Evolutionary conservation across 2,329 filamentous ascomycete species (phyloP).

Genomic region (Colletotrichum musicola): DNA sequence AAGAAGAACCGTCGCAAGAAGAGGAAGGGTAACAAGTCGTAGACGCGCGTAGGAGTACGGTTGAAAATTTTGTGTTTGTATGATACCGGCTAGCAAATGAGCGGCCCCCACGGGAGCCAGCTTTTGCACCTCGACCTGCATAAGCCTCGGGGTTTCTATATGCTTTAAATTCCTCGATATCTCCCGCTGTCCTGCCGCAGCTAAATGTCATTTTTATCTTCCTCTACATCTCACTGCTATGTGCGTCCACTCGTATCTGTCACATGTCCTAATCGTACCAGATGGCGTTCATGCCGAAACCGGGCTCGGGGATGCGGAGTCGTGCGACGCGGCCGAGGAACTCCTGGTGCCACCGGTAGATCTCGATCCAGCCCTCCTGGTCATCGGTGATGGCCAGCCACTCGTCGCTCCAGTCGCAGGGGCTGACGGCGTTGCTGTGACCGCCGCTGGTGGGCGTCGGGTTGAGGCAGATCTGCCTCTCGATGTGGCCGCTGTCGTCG

Average conservation of each 20-base stretch:
- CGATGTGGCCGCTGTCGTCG: constrained; percentile 75
- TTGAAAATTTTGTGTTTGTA: constrained; percentile 15
- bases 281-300: constrained; percentile 96
- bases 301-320: constrained; percentile 84
- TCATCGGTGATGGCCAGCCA: constrained; percentile 93
- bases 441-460: constrained; percentile 90
- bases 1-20: constrained; percentile 56
- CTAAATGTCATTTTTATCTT: too few species aligned
- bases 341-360: constrained; percentile 89
- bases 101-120: not conserved
- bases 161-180: too few species aligned
- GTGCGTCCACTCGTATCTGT: not conserved
- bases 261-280: constrained; percentile 76
- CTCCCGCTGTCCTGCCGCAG: too few species aligned
- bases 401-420: constrained; percentile 86
- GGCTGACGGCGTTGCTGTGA: constrained; percentile 88
- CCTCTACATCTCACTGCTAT: not conserved
- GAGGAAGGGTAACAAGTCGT: constrained; percentile 51
- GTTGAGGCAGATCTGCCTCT: constrained; percentile 83
- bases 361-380: constrained; percentile 87
- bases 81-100: constrained; percentile 34
- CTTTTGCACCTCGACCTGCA: constrained; percentile 1
- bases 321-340: constrained; percentile 82
- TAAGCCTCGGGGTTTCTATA: too few species aligned
- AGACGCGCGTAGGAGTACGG: constrained; percentile 26